Evolutionary conservation across 345 rosid species (phyloP).

Genomic region (Heritiera littoralis): DNA sequence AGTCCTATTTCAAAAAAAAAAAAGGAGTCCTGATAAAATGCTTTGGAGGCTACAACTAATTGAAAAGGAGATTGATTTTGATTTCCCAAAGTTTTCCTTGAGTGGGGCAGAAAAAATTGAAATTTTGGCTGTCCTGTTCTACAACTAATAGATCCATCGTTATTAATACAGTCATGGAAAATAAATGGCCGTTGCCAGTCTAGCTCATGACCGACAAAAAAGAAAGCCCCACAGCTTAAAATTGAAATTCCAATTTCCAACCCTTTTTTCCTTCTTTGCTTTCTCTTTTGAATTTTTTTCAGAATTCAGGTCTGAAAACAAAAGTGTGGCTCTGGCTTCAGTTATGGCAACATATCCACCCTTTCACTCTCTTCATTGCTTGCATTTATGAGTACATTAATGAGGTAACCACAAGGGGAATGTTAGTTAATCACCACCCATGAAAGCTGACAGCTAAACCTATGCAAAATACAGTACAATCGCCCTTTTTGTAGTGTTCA

Average conservation of each 20-base stretch:
- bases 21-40: background rate
- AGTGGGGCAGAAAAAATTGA: background rate
- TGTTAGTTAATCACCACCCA: background rate
- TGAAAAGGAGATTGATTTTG: background rate
- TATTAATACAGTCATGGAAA: background rate
- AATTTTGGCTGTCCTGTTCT: background rate
- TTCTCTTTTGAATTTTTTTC: background rate
- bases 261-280: background rate
- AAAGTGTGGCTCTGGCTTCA: conserved; percentile 16
- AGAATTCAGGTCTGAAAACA: conserved; percentile 25
- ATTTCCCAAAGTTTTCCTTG: background rate
- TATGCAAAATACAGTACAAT: background rate
- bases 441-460: background rate
- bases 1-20: no score
- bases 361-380: background rate
- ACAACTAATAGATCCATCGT: background rate
- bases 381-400: conserved; percentile 27
- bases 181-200: background rate
- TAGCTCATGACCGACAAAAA: conserved; percentile 13
- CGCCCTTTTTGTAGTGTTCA: no score
- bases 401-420: background rate
- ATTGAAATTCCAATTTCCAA: background rate
- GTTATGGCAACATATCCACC: conserved; percentile 34
- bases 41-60: background rate
- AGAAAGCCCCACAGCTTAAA: conserved; percentile 3